Evolutionary conservation across 129 eudicot genomes (phyloP).

Genomic region (Centaurea solstitialis): DNA sequence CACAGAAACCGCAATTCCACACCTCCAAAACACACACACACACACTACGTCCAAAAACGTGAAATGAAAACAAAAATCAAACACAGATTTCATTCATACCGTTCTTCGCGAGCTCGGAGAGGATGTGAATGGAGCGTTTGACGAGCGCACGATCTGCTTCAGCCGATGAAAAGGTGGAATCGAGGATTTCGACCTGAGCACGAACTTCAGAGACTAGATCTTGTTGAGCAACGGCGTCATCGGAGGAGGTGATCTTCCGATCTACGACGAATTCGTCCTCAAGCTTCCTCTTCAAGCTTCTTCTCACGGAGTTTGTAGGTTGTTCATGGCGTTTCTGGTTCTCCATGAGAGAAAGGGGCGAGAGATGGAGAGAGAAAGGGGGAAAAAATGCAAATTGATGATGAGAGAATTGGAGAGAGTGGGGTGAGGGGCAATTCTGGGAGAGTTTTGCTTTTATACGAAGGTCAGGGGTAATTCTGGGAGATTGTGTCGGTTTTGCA

Average conservation of each 20-base stretch:
- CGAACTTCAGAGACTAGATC: conserved; percentile 42
- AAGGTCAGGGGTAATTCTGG: too few species aligned
- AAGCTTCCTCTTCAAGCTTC: conserved; percentile 64
- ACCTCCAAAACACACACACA: not conserved
- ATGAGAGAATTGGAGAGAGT: not conserved
- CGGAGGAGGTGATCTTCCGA: conserved; percentile 34
- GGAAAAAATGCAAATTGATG: not conserved
- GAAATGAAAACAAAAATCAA: not conserved
- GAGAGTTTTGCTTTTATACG: not conserved
- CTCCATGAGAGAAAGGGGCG: conserved; percentile 42
- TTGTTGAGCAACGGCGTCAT: conserved; percentile 27
- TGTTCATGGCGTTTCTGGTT: conserved; percentile 43
- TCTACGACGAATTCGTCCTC: conserved; percentile 40
- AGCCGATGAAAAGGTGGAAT: conserved; percentile 32
- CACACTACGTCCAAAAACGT: conserved; percentile 5
- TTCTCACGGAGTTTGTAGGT: conserved; percentile 48
- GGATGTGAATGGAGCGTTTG: conserved; percentile 49
- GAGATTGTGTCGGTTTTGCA: conserved; percentile 23
- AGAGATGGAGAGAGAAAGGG: not conserved
- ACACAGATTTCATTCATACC: conserved; percentile 30
- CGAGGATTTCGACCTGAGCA: conserved; percentile 48
- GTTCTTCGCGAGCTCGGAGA: conserved; percentile 61
- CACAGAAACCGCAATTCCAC: not conserved
- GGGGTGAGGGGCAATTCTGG: conserved; percentile 35
- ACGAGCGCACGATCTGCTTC: conserved; percentile 49